Evolutionary conservation across 2,329 filamentous ascomycete species (phyloP).

Genomic region (Ceratocystis huliohia): DNA sequence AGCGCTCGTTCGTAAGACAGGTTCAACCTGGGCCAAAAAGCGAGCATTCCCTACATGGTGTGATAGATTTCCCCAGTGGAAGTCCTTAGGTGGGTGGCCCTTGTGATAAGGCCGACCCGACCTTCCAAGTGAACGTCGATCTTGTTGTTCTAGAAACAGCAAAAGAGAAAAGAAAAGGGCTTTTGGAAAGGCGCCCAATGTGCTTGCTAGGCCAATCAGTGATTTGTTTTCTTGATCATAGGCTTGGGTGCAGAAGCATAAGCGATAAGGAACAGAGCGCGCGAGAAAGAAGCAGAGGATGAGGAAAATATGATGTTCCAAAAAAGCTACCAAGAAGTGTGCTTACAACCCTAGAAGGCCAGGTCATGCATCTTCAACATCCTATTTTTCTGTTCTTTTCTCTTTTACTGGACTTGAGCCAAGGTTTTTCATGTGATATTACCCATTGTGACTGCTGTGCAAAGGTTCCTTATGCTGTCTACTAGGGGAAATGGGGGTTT

Average conservation of each 20-base stretch:
- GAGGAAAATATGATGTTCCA: not conserved
- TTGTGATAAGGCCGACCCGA: not conserved
- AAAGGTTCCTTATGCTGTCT: slow-evolving; percentile 3
- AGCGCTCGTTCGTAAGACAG: not conserved
- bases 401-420: not conserved
- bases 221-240: not conserved
- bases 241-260: not conserved
- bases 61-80: not conserved
- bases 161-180: not conserved
- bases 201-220: not conserved
- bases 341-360: too few species aligned
- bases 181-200: not conserved
- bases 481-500: not conserved
- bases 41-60: not conserved
- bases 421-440: not conserved
- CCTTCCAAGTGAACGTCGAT: not conserved
- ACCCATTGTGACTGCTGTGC: not conserved
- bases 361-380: not conserved
- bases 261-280: too few species aligned
- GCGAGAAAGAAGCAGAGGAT: not conserved
- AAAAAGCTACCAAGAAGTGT: too few species aligned
- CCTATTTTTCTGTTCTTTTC: not conserved
- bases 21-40: not conserved
- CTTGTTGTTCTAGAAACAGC: slow-evolving; percentile 7
- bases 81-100: not conserved